Evolutionary conservation across 2,329 filamentous ascomycete species (phyloP), one percentile per base, ranked within the genome.

Genomic region (Verticillium alfalfae): DNA sequence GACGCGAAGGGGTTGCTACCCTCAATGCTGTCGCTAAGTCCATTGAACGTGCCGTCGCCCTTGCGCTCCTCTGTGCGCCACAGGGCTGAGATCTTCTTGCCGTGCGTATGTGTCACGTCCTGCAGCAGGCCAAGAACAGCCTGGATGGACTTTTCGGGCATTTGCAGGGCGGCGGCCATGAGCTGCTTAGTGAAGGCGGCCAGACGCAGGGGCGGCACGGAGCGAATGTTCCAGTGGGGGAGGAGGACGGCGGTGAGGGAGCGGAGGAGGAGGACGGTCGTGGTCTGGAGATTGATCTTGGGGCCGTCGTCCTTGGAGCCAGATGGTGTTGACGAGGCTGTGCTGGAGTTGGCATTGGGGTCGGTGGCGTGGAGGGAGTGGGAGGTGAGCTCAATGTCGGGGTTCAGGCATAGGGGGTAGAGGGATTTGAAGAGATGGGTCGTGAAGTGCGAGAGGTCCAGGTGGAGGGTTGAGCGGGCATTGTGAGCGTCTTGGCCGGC

Each of bases 51-150:
- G 2, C 95, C 95, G 72, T 98, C 94, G 7, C 94, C 94, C 72
- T 91, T 90, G 58, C 94, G 84, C 79, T 98, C 95, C 72, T 98
- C 94, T 0, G 93, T 96, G 70, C 96, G 88, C 94, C 95, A 99
- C 64, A 99, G 76, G n/a, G 89, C 86, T 41, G 85, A 85, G 54
- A 98, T 85, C 75, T 94, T 96, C 68, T 87, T 88, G 57, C 88
- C 88, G 72, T 99, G 93, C 2, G 88, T 88, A 74, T 91, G 91
- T 0, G 89, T 86, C 2, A 98, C 86, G 68, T 93, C 89, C 59
- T 85, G 85, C 54, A 98, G 76, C 34, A 99, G 80, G 2, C 88
- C 89, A 5, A 97, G 79, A 60, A 94, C 83, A 0, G 94, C 94
- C 66, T 92, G 84, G 49, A 88, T 85, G 1, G 91, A 96, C 74